Base-by-base conservation (phyloP, 805 yeast genomes). In the Candida krabiensis region DNA sequence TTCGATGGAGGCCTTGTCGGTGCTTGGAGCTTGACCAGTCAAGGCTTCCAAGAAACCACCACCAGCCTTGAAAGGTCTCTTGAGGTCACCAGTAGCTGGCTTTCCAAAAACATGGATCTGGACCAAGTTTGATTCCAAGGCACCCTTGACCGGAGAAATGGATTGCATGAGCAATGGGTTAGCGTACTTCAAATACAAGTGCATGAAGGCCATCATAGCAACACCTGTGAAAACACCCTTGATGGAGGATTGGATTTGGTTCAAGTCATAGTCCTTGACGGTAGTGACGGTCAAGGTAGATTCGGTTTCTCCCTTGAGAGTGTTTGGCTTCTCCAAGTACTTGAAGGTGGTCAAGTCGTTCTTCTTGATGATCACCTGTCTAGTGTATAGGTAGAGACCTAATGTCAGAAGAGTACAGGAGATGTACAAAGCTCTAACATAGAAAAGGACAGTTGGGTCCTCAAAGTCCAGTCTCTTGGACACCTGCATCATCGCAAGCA, bases 131-230 rank as follows among this genome's bases (percentile, higher is more conserved):
- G 86, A 70, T 71, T 93, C 98, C 40, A 88, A 68, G 32, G 95
- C 96, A 53, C 86, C 71, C 78, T 93, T 93, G 56, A 93, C 70
- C 36, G 96, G 91, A 37, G 95, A 78, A 53, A 93, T 78, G 48
- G 90, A 81, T 73, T 93, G 98, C 89, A 91, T 85, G 52, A 93
- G 80, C 62, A 93, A 77, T 43, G 99, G 99, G 70, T 93, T 89
- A 65, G 97, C 89, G 76, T 88, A 93, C 69, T 88, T 85, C 95
- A 93, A 80, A 80, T 91, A 91, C 46, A 93, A 60, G 68, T 93
- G 99, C 98, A 91, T 90, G 81, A 91, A 86, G 18, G 84, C 95
- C 90, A 93, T 90, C 96, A 93, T 88, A 56, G 95, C 96, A 53
- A 90, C 61, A 49, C 95, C 85, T 47, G 95, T 86, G 74, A 83